Base-by-base conservation (phyloP, 257 asterid species). In the Galeopsis tetrahit region DNA sequence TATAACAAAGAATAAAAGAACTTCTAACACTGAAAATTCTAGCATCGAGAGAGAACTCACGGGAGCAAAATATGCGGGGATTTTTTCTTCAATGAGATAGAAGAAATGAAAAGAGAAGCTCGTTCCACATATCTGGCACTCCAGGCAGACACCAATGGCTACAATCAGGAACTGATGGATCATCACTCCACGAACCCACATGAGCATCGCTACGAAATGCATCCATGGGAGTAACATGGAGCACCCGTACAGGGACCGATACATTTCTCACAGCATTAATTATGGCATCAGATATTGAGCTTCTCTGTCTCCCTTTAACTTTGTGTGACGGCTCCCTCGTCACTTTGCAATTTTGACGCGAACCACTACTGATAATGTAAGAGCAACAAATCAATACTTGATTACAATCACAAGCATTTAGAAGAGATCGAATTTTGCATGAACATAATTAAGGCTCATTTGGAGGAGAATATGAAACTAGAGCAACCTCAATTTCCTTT, bases 91-190 rank as follows among this genome's bases (percentile, higher is more conserved):
- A 81, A 53, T 69, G 52, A 40, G 83, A 78, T 65, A 83, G 83
- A 32, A 89, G 72, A 66, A 71, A 75, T 9, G 86, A 34, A 77
- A 93, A 86, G 77, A 91, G 88, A 49, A 91, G 65, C 81, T 93
- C 96, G 48, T 89, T 93, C 98, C 97, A 93, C 71, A 69, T 78
- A 74, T 93, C 97, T 0, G 97, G 97, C 7, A 93, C 93, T 39
- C 98, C 96, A 40, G 97, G 98, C 76, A 94, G 82, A 78, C 97
- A 94, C 93, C 97, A 94, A 73, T 94, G 98, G 82, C 97, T 94
- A 67, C 97, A 94, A 73, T 91, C 98, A 1, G 91, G 98, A 40
- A 91, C 92, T 1, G 82, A 78, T 21, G 96, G 96, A 73, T 82
- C 85, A 71, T 87, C 90, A n/a, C 90, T 91, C 89, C 91, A 89